These are phyloP conservation scores for Morella rubra DNA, from an alignment of 306 rosid species.

Conservation along the genomic window DNA sequence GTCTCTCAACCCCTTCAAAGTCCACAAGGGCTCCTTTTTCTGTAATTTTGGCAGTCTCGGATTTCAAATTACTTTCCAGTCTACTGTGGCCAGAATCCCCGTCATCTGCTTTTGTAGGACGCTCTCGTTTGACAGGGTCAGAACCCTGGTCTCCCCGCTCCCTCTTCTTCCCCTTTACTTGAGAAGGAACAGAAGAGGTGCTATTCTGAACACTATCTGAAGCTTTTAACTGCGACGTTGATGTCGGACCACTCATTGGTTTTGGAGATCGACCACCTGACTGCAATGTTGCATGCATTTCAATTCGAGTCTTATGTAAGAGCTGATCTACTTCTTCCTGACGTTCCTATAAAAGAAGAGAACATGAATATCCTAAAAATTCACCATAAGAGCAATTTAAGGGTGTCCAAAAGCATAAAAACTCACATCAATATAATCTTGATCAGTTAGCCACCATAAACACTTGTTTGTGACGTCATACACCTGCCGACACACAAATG, in stretches of 20 bases:
- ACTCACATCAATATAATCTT: conserved; percentile 76
- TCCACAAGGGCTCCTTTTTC: conserved; percentile 87
- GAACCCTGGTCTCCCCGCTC: conserved; percentile 75
- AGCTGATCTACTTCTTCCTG: conserved; percentile 90
- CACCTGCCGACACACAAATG: conserved; percentile 92
- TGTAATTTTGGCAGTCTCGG: conserved; percentile 75
- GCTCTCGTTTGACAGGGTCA: conserved; percentile 75
- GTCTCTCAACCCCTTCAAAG: conserved; percentile 66
- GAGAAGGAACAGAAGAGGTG: conserved; percentile 55
- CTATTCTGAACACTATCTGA: conserved; percentile 74
- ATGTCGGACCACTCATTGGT: conserved; percentile 73
- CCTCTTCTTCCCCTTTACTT: conserved; percentile 80
- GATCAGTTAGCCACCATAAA: conserved; percentile 96
- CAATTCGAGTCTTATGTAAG: conserved; percentile 73
- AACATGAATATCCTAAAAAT: not conserved
- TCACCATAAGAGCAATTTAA: not conserved
- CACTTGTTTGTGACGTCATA: conserved; percentile 70
- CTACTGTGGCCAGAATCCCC: conserved; percentile 68
- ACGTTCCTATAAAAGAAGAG: conserved; percentile 47
- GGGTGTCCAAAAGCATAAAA: conserved; percentile 9
- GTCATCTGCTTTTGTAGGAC: conserved; percentile 56
- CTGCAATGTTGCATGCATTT: conserved; percentile 92
- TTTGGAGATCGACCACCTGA: conserved; percentile 95
- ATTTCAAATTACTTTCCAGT: conserved; percentile 58
- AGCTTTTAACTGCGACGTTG: conserved; percentile 66